A percentile compares a stretch with the other conserved stretches of the same genome.
Evolutionary conservation across 2,329 filamentous ascomycete species (phyloP).

Genomic region (Rhynchosporium agropyri): DNA sequence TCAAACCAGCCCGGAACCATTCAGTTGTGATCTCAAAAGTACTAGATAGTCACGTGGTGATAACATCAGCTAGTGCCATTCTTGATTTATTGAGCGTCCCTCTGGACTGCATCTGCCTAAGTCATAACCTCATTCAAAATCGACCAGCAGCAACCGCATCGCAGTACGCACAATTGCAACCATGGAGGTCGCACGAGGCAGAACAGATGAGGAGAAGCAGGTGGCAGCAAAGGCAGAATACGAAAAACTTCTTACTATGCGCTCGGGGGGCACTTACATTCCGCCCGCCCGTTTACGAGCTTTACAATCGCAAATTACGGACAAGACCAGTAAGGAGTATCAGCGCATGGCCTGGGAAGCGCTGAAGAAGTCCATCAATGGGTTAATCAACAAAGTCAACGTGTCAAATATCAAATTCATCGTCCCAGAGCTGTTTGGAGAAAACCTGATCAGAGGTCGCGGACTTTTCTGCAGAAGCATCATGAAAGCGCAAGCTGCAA

Average conservation of each 20-base stretch:
- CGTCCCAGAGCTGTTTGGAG: slow-evolving; percentile 90
- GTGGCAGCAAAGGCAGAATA: slow-evolving; percentile 89
- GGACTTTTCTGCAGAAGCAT: slow-evolving; percentile 94
- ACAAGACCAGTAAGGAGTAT: slow-evolving; percentile 95
- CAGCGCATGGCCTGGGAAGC: slow-evolving; percentile 99
- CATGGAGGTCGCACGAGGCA: slow-evolving; percentile 38
- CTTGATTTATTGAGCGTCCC: not conserved
- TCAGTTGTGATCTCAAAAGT: too few relatives aligned
- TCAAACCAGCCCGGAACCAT: too few relatives aligned
- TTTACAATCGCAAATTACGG: slow-evolving; percentile 93
- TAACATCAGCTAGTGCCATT: not conserved
- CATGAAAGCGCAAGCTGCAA: slow-evolving; percentile 97
- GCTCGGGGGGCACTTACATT: slow-evolving; percentile 95
- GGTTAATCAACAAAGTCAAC: slow-evolving; percentile 98
- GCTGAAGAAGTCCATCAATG: slow-evolving; percentile 97
- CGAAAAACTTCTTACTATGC: slow-evolving; percentile 87
- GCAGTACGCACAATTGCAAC: slow-evolving; percentile 15
- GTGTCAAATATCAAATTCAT: slow-evolving; percentile 97
- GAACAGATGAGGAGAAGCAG: slow-evolving; percentile 81
- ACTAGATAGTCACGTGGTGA: too few relatives aligned
- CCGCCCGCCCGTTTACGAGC: slow-evolving; percentile 88
- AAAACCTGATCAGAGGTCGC: slow-evolving; percentile 89
- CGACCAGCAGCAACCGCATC: not conserved
- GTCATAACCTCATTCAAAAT: too few relatives aligned
- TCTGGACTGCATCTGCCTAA: too few relatives aligned